Conservation (phyloP, 2,329 filamentous ascomycete species). For the Colletotrichum aenigma region DNA sequence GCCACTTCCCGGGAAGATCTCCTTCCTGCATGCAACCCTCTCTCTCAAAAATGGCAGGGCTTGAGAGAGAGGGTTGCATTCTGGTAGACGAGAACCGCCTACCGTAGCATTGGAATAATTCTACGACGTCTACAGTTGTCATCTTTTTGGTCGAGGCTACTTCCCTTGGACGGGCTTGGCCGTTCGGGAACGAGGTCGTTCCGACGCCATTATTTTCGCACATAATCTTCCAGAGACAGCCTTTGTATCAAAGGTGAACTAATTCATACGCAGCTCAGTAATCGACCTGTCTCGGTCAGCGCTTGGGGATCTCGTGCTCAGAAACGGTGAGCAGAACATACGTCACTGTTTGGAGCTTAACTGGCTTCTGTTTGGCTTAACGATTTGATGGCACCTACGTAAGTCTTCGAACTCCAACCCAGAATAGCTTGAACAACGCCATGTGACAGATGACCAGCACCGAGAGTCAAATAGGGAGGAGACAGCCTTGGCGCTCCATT, state of each 20-base stretch:
- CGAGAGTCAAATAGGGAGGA: not conserved
- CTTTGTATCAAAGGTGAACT: not conserved
- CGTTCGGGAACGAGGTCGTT: not conserved
- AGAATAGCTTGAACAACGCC: not conserved
- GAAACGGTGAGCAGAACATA: not conserved
- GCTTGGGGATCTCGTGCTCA: not conserved
- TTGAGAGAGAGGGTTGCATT: not conserved
- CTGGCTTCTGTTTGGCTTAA: accelerated
- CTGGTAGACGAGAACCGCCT: not conserved
- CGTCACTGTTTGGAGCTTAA: not conserved
- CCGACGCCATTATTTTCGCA: not conserved
- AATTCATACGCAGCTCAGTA: not conserved
- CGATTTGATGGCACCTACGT: not conserved
- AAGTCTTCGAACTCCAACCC: not conserved
- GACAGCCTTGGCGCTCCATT: not conserved
- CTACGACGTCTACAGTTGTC: not conserved
- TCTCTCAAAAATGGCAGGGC: not conserved
- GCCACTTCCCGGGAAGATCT: not conserved
- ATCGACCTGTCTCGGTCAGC: not conserved
- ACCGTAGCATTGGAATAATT: not conserved
- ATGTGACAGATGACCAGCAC: not conserved
- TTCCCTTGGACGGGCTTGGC: not conserved
- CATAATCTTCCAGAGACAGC: not conserved
- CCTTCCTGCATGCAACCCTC: not conserved
- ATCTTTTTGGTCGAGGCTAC: not conserved